A percentile compares a stretch with the other conserved stretches of the same genome.
Evolutionary conservation across 2,329 filamentous ascomycete species (phyloP).

Genomic region (Didymella glomerata): DNA sequence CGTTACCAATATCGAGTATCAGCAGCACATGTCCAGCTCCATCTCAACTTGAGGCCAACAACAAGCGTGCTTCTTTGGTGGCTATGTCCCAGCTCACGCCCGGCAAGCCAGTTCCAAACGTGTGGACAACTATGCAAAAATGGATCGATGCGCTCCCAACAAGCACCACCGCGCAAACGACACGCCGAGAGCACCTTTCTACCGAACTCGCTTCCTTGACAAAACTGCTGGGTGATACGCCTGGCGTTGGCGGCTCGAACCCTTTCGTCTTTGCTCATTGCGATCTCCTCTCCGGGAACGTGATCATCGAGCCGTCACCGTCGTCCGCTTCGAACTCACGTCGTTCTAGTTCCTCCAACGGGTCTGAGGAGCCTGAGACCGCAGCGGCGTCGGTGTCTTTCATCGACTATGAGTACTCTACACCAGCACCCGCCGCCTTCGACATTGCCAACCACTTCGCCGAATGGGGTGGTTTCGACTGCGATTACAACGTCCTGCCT

Average conservation of each 20-base stretch:
- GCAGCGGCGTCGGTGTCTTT: slow-evolving; percentile 62
- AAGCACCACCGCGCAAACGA: slow-evolving; percentile 72
- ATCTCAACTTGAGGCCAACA: slow-evolving; percentile 40
- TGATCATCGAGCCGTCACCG: slow-evolving; percentile 76
- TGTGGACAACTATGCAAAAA: slow-evolving; percentile 96
- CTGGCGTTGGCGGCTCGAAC: slow-evolving; percentile 73
- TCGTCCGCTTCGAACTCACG: slow-evolving; percentile 47
- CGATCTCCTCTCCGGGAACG: slow-evolving; percentile 94
- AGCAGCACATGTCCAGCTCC: slow-evolving; percentile 52
- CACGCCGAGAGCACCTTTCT: slow-evolving; percentile 74
- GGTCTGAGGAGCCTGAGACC: slow-evolving; percentile 41
- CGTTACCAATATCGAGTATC: slow-evolving; percentile 64
- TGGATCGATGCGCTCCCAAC: slow-evolving; percentile 89
- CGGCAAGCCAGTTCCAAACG: slow-evolving; percentile 78
- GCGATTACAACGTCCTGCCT: slow-evolving; percentile 85
- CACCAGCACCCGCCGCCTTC: slow-evolving; percentile 91
- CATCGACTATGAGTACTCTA: slow-evolving; percentile 99
- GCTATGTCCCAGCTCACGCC: slow-evolving; percentile 59
- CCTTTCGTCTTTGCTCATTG: slow-evolving; percentile 93
- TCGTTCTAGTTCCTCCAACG: slow-evolving; percentile 44
- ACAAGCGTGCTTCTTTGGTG: slow-evolving; percentile 49
- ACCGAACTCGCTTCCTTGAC: slow-evolving; percentile 76
- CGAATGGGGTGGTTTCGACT: slow-evolving; percentile 97
- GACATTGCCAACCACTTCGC: slow-evolving; percentile 98
- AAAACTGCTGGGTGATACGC: slow-evolving; percentile 75